These are phyloP conservation scores for Darksidea phi DNA, from an alignment of 495 filamentous ascomycete species.

Conservation along the genomic window DNA sequence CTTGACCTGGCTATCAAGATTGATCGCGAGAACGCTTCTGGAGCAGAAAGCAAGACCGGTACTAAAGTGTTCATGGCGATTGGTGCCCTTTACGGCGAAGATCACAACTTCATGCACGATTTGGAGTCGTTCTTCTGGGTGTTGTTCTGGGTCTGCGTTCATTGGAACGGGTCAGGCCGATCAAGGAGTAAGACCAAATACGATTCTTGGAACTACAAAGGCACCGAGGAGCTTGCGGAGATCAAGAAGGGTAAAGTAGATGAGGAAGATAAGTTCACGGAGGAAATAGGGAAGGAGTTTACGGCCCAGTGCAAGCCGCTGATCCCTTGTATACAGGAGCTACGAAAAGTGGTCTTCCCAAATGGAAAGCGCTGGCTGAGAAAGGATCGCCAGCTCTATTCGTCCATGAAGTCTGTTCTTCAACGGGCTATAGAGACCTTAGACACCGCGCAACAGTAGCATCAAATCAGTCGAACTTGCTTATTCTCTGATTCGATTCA, in stretches of 20 bases:
- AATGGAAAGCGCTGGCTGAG: conserved; percentile 39
- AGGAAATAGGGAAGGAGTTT: conserved; percentile 38
- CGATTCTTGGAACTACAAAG: conserved; percentile 31
- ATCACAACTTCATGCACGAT: conserved; percentile 36
- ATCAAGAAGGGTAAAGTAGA: conserved; percentile 37
- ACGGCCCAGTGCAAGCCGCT: conserved; percentile 39
- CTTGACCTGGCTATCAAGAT: conserved; percentile 33
- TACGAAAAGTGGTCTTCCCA: conserved; percentile 45
- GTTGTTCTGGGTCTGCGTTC: conserved; percentile 32
- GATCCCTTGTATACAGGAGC: conserved; percentile 42
- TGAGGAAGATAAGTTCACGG: conserved; percentile 43
- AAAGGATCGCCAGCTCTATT: conserved; percentile 37
- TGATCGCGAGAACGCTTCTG: conserved; percentile 33
- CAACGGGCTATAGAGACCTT: neutral
- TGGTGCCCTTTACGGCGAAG: conserved; percentile 28
- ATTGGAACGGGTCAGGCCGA: conserved; percentile 26
- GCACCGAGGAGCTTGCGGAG: conserved; percentile 30
- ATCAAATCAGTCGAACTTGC: neutral
- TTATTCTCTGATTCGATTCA: too few species aligned
- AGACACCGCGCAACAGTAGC: too few species aligned
- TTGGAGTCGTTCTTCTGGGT: conserved; percentile 33
- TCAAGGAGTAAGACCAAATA: conserved; percentile 14
- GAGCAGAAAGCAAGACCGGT: conserved; percentile 47
- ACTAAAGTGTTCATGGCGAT: conserved; percentile 53
- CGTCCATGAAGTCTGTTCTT: conserved; percentile 35